These are phyloP conservation scores for Omphalea diandra DNA, from an alignment of 441 rosid genomes.

Conservation along the genomic window DNA sequence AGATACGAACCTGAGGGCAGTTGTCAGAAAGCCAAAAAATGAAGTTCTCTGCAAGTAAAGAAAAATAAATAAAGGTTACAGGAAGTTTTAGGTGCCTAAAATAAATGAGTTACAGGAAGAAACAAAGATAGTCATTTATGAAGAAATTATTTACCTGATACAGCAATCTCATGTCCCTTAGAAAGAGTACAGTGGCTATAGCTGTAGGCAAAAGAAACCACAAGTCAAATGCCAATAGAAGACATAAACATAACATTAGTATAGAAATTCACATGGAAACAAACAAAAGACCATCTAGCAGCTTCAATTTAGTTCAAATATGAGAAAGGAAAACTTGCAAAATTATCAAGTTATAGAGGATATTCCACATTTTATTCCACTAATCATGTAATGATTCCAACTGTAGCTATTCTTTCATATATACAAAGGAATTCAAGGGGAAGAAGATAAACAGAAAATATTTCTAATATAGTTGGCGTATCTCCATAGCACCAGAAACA, in stretches of 20 bases:
- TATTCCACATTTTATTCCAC: neutral
- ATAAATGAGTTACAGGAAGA: neutral
- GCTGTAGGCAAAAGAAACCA: slow-evolving; percentile 46
- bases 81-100: neutral
- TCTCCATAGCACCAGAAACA: neutral
- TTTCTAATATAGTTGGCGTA: too few relatives aligned
- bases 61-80: slow-evolving; percentile 12
- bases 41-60: slow-evolving; percentile 50
- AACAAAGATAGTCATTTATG: neutral
- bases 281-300: neutral
- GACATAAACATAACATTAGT: neutral
- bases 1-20: slow-evolving; percentile 53
- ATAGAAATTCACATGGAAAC: neutral
- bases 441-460: too few relatives aligned
- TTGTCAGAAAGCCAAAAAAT: slow-evolving; percentile 32
- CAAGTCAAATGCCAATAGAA: neutral
- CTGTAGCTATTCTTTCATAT: neutral
- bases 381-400: neutral
- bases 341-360: neutral
- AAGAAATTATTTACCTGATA: slow-evolving; percentile 47
- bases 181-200: slow-evolving; percentile 57
- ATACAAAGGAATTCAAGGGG: too few relatives aligned
- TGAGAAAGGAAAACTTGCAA: neutral
- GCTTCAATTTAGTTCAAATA: neutral
- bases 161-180: slow-evolving; percentile 53